Evolutionary conservation across 179 eudicot species (phyloP).

Genomic region (Sideroxylon spinosum): DNA sequence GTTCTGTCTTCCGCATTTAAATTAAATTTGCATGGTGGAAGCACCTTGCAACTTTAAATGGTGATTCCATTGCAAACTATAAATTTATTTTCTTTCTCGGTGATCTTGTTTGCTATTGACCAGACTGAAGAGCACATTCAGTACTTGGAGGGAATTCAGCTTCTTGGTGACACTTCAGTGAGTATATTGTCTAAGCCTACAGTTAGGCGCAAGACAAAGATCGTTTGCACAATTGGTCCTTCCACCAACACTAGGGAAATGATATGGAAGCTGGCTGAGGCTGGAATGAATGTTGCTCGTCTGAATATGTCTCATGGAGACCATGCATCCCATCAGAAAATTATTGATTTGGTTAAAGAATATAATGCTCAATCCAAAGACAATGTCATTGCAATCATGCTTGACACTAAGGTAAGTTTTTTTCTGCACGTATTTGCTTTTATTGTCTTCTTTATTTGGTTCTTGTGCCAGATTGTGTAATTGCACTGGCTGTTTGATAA

Average conservation of each 20-base stretch:
- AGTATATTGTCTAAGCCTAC: slow-evolving; percentile 69
- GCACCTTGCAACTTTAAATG: background rate
- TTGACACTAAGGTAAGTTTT: slow-evolving; percentile 71
- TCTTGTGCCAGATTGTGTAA: too few relatives aligned
- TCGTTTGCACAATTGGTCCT: slow-evolving; percentile 89
- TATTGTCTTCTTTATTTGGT: too few relatives aligned
- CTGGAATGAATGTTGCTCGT: slow-evolving; percentile 88
- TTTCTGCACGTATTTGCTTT: too few relatives aligned
- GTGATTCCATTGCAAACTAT: background rate
- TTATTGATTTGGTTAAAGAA: slow-evolving; percentile 76
- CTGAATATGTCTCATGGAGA: slow-evolving; percentile 89
- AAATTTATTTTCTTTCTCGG: background rate
- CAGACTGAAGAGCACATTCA: slow-evolving; percentile 51
- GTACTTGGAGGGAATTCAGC: slow-evolving; percentile 41
- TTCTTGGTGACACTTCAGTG: slow-evolving; percentile 39
- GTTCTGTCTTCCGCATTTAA: background rate
- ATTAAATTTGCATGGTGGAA: background rate
- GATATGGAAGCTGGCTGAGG: slow-evolving; percentile 91
- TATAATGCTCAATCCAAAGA: slow-evolving; percentile 71
- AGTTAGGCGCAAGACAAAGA: slow-evolving; percentile 70
- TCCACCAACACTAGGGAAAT: slow-evolving; percentile 75
- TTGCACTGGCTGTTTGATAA: too few relatives aligned
- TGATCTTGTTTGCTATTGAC: background rate
- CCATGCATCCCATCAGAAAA: slow-evolving; percentile 82
- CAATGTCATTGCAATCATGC: slow-evolving; percentile 85